Evolutionary conservation across 2,329 filamentous ascomycete species (phyloP).

Genomic region (Stagonosporopsis vannaccii): DNA sequence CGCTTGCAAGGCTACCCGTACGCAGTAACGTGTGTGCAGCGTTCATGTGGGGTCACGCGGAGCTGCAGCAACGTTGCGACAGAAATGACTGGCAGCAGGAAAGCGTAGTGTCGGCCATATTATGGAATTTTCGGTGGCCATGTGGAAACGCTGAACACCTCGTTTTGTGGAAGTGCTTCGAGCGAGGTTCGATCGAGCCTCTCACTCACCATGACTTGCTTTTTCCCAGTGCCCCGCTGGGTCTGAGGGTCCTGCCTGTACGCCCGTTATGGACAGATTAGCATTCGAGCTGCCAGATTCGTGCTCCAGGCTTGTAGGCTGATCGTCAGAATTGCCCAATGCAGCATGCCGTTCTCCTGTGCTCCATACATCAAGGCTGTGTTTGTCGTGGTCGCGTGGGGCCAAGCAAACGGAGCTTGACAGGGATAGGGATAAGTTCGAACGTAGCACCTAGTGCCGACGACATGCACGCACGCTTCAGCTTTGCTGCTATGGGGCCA

Average conservation of each 20-base stretch:
- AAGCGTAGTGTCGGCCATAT: conserved; percentile 7
- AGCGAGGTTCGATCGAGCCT: background rate
- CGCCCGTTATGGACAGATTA: background rate
- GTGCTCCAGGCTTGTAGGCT: background rate
- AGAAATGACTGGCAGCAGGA: conserved; percentile 10
- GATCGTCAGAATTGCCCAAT: conserved; percentile 1
- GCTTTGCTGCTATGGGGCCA: too few relatives aligned
- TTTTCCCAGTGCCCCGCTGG: background rate
- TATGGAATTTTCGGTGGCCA: conserved; percentile 2
- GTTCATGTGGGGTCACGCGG: conserved; percentile 11
- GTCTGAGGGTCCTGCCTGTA: background rate
- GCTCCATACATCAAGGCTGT: background rate
- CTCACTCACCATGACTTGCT: background rate
- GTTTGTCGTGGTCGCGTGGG: background rate
- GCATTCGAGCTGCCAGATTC: background rate
- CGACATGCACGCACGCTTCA: conserved; percentile 10
- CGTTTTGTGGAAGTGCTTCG: background rate
- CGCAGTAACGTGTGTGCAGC: background rate
- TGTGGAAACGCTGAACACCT: background rate
- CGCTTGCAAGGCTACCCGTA: conserved; percentile 6
- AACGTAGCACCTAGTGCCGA: background rate
- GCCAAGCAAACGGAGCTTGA: background rate
- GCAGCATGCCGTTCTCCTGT: background rate
- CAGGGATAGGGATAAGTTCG: background rate
- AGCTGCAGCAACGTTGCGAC: conserved; percentile 12